phyloP scores from a whole-genome alignment of 2,329 filamentous ascomycete genomes.

The Venturia asperata region DNA sequence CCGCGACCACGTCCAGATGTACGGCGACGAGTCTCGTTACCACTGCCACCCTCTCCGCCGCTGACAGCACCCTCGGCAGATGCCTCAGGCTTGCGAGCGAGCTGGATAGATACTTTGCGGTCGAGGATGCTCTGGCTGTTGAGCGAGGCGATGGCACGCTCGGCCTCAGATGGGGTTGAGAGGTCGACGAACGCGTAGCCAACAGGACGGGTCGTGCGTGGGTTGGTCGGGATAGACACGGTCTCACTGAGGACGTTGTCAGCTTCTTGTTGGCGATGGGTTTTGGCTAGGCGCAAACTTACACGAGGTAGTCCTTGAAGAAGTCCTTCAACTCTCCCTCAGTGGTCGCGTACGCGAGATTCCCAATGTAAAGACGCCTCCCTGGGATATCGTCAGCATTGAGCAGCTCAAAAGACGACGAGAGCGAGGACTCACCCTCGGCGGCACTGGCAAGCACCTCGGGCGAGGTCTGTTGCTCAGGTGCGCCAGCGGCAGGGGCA shows the following conservation, averaged over 20 bases:
- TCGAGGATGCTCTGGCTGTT: slow-evolving; percentile 97
- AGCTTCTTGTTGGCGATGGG: slow-evolving; percentile 20
- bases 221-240: slow-evolving; percentile 98
- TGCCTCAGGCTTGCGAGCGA: slow-evolving; percentile 93
- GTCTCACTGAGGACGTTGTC: slow-evolving; percentile 63
- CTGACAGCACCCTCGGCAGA: slow-evolving; percentile 72
- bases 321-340: slow-evolving; percentile 99
- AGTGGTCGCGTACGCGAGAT: slow-evolving; percentile 99
- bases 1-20: slow-evolving; percentile 49
- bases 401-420: not conserved
- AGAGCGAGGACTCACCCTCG: slow-evolving; percentile 58
- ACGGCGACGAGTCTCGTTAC: slow-evolving; percentile 54
- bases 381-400: slow-evolving; percentile 15
- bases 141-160: slow-evolving; percentile 90
- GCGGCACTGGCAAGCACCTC: slow-evolving; percentile 94
- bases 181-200: slow-evolving; percentile 99
- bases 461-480: slow-evolving; percentile 64
- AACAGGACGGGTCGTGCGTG: slow-evolving; percentile 94
- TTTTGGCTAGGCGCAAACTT: slow-evolving; percentile 44
- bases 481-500: slow-evolving; percentile 41
- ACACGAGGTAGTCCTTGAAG: slow-evolving; percentile 99
- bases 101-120: slow-evolving; percentile 98
- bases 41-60: slow-evolving; percentile 64
- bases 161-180: slow-evolving; percentile 86
- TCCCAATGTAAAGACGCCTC: slow-evolving; percentile 97